Evolutionary conservation across 129 eudicot genomes (phyloP), one percentile per base, ranked within the genome.

Genomic region (Calendula officinalis): DNA sequence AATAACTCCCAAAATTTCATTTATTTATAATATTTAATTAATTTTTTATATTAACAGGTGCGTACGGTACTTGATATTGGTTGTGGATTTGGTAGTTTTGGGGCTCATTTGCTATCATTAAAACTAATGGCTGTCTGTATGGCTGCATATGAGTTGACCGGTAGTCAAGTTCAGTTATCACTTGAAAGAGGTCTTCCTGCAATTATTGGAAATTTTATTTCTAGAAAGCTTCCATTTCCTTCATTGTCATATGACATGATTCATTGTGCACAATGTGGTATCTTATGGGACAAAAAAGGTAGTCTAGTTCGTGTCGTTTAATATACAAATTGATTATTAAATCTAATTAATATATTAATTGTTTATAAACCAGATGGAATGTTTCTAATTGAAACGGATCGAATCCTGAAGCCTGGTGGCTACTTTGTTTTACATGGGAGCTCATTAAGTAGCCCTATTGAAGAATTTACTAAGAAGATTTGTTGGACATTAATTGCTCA

Each of bases 171-270:
- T 79, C 98, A 91, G 57, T 49, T 91, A 63, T 81, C 98, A 67
- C 96, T 91, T 50, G 98, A 91, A 82, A 84, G 98, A 91, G 98
- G 98, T 68, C 96, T 91, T 66, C 98, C 98, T 14, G 98, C 96
- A 41, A 60, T 88, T 60, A 85, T 88, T 48, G 96, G 96, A 62
- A 88, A 83, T 62, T 88, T 92, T 66, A 70, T 88, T 54, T 85
- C 98, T 37, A 88, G 60, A 61, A 95, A 92, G 75, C 96, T 92
- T 67, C 96, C 98, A 53, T 85, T 85, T 77, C 98, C 98, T 53
- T 81, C 98, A 40, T 81, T 92, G 78, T 88, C 98, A 5, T 88
- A 82, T 75, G 95, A 85, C 81, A 88, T 92, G 98, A 84, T 92
- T 70, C 98, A 92, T 81, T 92, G 98, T 77, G 95, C 98, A 77